These are phyloP conservation scores for Colletotrichum abscissum DNA, from an alignment of 2,329 filamentous ascomycete genomes.

Conservation along the genomic window DNA sequence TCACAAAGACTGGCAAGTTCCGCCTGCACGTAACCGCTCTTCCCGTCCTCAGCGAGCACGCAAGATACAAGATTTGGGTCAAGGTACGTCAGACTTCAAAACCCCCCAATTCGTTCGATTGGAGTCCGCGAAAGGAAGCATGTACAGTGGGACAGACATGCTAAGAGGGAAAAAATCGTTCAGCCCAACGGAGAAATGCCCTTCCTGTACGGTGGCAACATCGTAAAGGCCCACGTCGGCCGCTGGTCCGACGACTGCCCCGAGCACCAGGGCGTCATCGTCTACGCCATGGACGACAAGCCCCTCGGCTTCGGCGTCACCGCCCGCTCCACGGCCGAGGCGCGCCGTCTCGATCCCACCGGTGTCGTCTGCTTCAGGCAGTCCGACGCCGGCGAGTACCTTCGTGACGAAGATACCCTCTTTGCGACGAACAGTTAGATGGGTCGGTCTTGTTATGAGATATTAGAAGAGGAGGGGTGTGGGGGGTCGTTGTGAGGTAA, in stretches of 20 bases:
- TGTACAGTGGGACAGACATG: not conserved
- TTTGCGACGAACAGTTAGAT: slow-evolving; percentile 63
- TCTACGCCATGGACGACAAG: slow-evolving; percentile 92
- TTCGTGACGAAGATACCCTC: slow-evolving; percentile 81
- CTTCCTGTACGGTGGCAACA: slow-evolving; percentile 91
- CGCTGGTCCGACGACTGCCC: slow-evolving; percentile 92
- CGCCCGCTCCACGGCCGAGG: slow-evolving; percentile 86
- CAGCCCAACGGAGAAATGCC: slow-evolving; percentile 93
- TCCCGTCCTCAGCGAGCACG: slow-evolving; percentile 88
- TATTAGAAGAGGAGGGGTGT: too few species aligned
- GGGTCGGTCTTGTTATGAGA: not conserved
- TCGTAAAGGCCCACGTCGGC: slow-evolving; percentile 78
- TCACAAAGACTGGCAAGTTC: slow-evolving; percentile 97
- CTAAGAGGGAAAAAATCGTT: not conserved
- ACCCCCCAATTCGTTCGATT: not conserved
- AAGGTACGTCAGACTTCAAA: slow-evolving; percentile 55
- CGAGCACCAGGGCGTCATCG: slow-evolving; percentile 90
- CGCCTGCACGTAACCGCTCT: slow-evolving; percentile 91
- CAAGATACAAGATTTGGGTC: slow-evolving; percentile 97
- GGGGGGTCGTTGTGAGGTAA: too few species aligned
- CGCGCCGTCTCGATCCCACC: slow-evolving; percentile 87
- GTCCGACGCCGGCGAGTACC: slow-evolving; percentile 93
- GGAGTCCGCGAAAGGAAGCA: too few species aligned
- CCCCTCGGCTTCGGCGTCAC: slow-evolving; percentile 95
- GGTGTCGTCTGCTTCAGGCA: slow-evolving; percentile 91